phyloP scores from a whole-genome alignment of 2,329 filamentous ascomycete species.

The Diaporthe ilicicola region DNA sequence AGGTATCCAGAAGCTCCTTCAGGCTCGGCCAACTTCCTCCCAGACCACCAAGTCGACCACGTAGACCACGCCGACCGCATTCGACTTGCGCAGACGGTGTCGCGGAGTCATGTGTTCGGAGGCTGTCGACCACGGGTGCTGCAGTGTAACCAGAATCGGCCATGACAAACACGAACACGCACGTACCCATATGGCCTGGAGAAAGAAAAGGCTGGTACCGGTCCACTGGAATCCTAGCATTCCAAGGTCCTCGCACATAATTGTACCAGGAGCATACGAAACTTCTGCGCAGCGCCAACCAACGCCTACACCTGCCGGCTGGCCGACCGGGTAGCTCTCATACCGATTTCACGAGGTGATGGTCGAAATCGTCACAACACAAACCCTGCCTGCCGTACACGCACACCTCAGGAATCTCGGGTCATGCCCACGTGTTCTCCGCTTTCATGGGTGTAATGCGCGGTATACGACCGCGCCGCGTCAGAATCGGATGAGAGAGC shows the following conservation, averaged over 20 bases:
- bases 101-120: constrained; percentile 4
- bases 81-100: neutral
- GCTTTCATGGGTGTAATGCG: neutral
- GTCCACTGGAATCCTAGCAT: constrained; percentile 10
- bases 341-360: neutral
- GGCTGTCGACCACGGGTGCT: neutral
- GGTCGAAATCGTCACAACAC: neutral
- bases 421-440: constrained; percentile 13
- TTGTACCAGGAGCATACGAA: constrained; percentile 7
- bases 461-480: constrained; percentile 25
- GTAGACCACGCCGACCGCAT: neutral
- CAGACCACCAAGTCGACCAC: constrained; percentile 5
- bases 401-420: neutral
- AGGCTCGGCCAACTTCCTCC: constrained; percentile 24
- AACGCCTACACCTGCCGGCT: neutral
- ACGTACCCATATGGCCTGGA: neutral
- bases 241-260: neutral
- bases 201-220: neutral
- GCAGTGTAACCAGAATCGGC: constrained; percentile 14
- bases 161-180: constrained; percentile 17
- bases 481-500: constrained; percentile 27
- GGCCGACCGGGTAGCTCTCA: neutral
- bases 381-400: constrained; percentile 14
- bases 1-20: constrained; percentile 11
- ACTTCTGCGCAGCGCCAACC: neutral